A percentile compares a stretch with the other conserved stretches of the same genome.
phyloP scores from a whole-genome alignment of 176 grass and related monocot species.

The Panicum miliaceum region DNA sequence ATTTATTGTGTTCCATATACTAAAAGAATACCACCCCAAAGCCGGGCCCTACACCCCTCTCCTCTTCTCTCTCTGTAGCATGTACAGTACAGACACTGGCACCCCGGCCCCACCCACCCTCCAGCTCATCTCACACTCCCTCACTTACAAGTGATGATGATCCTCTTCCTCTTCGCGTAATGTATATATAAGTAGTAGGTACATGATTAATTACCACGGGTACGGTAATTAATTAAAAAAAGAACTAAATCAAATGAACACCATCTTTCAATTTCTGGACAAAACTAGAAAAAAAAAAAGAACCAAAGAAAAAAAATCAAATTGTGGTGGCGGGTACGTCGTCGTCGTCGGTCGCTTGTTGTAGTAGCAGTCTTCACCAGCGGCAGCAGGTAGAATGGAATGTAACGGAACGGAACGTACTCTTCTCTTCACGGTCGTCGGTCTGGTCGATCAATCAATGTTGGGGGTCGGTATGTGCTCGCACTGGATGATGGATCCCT shows the following conservation, averaged over 20 bases:
- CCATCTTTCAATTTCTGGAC: constrained; percentile 69
- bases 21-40: constrained; percentile 56
- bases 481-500: not conserved
- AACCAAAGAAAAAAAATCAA: constrained; percentile 26
- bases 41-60: constrained; percentile 1
- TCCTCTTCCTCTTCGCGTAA: constrained; percentile 34
- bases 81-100: constrained; percentile 64
- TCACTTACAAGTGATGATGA: not conserved
- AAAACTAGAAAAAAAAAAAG: constrained; percentile 52
- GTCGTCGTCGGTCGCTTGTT: constrained; percentile 23
- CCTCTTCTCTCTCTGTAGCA: constrained; percentile 1
- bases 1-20: constrained; percentile 66
- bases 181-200: constrained; percentile 56
- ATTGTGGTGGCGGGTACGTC: constrained; percentile 48
- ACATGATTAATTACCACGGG: constrained; percentile 68
- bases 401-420: constrained; percentile 19
- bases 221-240: constrained; percentile 55
- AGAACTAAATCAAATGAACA: constrained; percentile 73
- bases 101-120: constrained; percentile 6
- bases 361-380: not conserved
- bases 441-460: too few species aligned
- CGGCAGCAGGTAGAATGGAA: constrained; percentile 1
- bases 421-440: not conserved
- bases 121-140: not conserved
- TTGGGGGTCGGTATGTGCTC: too few species aligned